These are phyloP conservation scores for Macroventuria anomochaeta DNA, from an alignment of 2,329 filamentous ascomycete genomes.

Conservation along the genomic window DNA sequence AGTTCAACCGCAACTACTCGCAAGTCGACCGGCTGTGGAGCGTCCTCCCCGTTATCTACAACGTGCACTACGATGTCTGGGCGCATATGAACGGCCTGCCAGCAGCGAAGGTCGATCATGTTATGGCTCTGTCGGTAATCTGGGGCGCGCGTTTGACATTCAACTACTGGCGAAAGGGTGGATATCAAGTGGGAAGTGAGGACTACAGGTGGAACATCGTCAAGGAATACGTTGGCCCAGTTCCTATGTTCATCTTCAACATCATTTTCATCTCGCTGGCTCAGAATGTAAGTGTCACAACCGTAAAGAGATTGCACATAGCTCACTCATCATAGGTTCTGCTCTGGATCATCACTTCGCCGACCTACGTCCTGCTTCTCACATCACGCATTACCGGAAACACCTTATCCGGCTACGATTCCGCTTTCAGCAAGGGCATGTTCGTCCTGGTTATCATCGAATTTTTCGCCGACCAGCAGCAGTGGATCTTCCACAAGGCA, in stretches of 20 bases:
- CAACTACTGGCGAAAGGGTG: constrained; percentile 97
- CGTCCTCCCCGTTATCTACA: constrained; percentile 84
- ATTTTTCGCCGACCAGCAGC: constrained; percentile 86
- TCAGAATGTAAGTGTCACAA: constrained; percentile 62
- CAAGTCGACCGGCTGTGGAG: constrained; percentile 95
- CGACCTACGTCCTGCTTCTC: constrained; percentile 83
- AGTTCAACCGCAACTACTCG: constrained; percentile 93
- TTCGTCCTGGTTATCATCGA: constrained; percentile 68
- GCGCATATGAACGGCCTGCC: constrained; percentile 75
- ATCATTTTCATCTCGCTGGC: constrained; percentile 84
- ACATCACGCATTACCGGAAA: constrained; percentile 66
- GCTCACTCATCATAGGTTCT: constrained; percentile 62
- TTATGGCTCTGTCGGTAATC: constrained; percentile 71
- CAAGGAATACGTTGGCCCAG: constrained; percentile 66
- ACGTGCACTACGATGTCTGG: constrained; percentile 84
- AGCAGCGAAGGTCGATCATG: constrained; percentile 73
- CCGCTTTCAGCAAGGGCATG: constrained; percentile 62
- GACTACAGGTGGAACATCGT: constrained; percentile 93
- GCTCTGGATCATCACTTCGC: constrained; percentile 78
- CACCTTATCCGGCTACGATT: constrained; percentile 61
- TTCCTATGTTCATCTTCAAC: constrained; percentile 83
- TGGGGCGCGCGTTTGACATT: constrained; percentile 94
- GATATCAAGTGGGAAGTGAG: constrained; percentile 86
- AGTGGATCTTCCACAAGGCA: constrained; percentile 87
- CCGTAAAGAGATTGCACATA: not conserved